A percentile compares a stretch with the other conserved stretches of the same genome.
These are phyloP conservation scores for Claviceps paspali DNA, from an alignment of 2,329 filamentous ascomycete species.

Conservation along the genomic window DNA sequence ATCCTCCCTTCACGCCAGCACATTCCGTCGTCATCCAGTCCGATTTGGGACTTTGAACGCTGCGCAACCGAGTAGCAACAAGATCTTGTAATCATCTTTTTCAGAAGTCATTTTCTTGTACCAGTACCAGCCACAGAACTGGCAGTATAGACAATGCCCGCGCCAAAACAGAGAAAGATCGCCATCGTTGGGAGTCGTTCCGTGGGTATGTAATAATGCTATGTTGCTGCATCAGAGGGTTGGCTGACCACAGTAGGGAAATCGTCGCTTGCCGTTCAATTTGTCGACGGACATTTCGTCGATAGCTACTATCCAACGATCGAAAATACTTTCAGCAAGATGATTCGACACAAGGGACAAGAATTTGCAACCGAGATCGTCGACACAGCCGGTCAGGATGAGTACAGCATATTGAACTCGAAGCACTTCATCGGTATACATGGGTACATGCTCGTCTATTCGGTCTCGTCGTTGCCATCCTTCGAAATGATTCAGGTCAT, in stretches of 20 bases:
- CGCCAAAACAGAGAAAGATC: slow-evolving; percentile 82
- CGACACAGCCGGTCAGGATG: slow-evolving; percentile 95
- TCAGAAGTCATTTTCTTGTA: no score
- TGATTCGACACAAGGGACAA: slow-evolving; percentile 82
- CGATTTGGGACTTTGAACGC: no score
- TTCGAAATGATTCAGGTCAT: slow-evolving; percentile 98
- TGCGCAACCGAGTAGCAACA: no score
- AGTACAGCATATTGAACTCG: slow-evolving; percentile 95
- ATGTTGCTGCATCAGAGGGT: background rate
- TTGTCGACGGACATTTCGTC: slow-evolving; percentile 94
- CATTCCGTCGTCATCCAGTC: no score
- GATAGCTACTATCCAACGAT: slow-evolving; percentile 99
- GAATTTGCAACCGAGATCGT: slow-evolving; percentile 95
- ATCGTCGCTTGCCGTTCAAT: slow-evolving; percentile 91
- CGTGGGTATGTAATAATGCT: slow-evolving; percentile 36
- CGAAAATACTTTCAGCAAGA: slow-evolving; percentile 95
- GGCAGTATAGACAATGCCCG: slow-evolving; percentile 34
- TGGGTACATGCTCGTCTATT: slow-evolving; percentile 97
- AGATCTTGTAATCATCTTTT: no score
- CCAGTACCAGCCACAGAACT: background rate
- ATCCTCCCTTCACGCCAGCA: no score
- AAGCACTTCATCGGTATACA: slow-evolving; percentile 99
- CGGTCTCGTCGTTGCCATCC: slow-evolving; percentile 82
- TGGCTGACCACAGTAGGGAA: slow-evolving; percentile 51
- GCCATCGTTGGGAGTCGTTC: slow-evolving; percentile 91